phyloP scores from a whole-genome alignment of 331 rosid species.

The Malus hybrid region DNA sequence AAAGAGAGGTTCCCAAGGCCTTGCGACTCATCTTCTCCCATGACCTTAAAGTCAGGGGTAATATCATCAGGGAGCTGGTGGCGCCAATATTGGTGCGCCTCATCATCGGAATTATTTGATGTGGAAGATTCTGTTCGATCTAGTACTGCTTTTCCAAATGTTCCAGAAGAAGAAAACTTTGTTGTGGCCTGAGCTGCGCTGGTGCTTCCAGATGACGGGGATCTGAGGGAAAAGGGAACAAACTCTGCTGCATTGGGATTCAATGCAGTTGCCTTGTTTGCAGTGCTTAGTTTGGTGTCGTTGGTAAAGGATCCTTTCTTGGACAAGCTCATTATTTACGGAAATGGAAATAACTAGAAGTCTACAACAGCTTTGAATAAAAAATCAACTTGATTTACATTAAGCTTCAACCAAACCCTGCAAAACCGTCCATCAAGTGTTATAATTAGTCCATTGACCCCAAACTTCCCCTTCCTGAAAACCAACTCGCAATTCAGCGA shows the following conservation, averaged over 20 bases:
- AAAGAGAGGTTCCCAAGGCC: conserved; percentile 60
- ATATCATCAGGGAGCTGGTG: conserved; percentile 95
- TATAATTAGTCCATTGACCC: conserved; percentile 11
- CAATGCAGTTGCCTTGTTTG: conserved; percentile 51
- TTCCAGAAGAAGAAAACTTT: conserved; percentile 38
- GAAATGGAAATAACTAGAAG: conserved; percentile 13
- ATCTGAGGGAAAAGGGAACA: conserved; percentile 70
- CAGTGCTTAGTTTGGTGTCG: conserved; percentile 39
- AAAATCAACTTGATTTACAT: conserved; percentile 4
- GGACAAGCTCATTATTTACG: conserved; percentile 74
- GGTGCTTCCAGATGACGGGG: conserved; percentile 59
- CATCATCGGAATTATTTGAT: conserved; percentile 82
- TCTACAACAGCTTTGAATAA: not conserved
- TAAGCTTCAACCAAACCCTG: conserved; percentile 77
- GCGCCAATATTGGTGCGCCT: conserved; percentile 90
- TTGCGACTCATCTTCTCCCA: conserved; percentile 74
- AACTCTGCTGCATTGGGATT: conserved; percentile 98
- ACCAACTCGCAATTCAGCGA: not conserved
- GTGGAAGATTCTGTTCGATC: conserved; percentile 75
- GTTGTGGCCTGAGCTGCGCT: conserved; percentile 39
- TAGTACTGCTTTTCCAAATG: conserved; percentile 75
- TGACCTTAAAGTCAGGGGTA: conserved; percentile 88
- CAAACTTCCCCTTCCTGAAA: not conserved
- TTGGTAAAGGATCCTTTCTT: conserved; percentile 45
- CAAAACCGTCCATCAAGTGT: conserved; percentile 26